phyloP scores from a whole-genome alignment of 495 filamentous ascomycete genomes.

The Aspergillus panamensis region DNA sequence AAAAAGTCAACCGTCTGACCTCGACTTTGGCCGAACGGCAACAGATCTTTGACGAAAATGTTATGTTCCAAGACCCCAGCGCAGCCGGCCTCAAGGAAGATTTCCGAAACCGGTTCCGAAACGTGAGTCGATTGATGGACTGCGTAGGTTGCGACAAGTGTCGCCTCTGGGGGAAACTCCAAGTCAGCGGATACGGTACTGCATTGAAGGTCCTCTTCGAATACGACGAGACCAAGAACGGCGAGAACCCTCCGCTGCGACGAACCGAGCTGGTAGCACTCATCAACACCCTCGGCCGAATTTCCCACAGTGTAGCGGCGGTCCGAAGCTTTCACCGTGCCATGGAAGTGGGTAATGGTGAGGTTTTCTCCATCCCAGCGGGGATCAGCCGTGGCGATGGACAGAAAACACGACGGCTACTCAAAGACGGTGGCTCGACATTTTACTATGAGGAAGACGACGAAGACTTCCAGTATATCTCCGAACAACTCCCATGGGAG shows the following conservation, averaged over 20 bases:
- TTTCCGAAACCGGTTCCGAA: constrained; percentile 95
- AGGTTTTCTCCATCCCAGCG: constrained; percentile 35
- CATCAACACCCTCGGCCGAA: constrained; percentile 86
- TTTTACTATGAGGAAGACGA: constrained; percentile 45
- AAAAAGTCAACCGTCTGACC: constrained; percentile 71
- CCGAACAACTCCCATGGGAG: constrained; percentile 39
- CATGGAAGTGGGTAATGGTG: constrained; percentile 38
- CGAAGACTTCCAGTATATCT: constrained; percentile 36
- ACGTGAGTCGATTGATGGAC: constrained; percentile 95
- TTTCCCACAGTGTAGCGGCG: constrained; percentile 73
- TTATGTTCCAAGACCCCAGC: constrained; percentile 74
- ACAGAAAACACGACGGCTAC: constrained; percentile 20
- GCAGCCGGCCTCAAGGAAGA: constrained; percentile 87
- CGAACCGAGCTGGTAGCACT: constrained; percentile 90
- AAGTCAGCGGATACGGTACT: constrained; percentile 91
- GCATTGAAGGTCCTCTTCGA: constrained; percentile 95
- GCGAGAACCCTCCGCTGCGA: constrained; percentile 70
- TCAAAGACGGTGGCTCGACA: constrained; percentile 37
- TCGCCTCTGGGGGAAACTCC: constrained; percentile 96
- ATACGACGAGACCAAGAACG: constrained; percentile 75
- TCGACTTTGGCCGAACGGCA: constrained; percentile 59
- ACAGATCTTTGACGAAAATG: constrained; percentile 86
- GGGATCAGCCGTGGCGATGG: constrained; percentile 23
- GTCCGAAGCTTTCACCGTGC: constrained; percentile 68
- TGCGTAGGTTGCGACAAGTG: constrained; percentile 99